Conservation (phyloP, 208 protist genomes). For the Wallacemonas collosoma region DNA sequence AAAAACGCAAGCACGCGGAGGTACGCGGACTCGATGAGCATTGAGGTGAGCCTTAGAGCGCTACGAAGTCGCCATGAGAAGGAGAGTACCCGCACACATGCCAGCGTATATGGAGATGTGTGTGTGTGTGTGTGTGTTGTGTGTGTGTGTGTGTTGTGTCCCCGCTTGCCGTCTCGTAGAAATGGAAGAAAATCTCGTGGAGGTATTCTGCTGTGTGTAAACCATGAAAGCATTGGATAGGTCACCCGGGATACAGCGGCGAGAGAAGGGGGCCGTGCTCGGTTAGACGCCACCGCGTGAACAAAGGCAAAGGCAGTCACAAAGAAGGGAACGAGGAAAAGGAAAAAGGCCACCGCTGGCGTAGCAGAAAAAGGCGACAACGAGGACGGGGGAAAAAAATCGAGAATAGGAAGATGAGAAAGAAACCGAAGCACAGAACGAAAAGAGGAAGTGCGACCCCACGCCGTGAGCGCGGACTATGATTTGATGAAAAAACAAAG, state of each 20-base stretch:
- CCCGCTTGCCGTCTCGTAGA: constrained; percentile 10
- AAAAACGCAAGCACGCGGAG: too few species aligned
- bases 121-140: constrained; percentile 7
- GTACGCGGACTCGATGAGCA: too few species aligned
- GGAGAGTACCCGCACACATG: not conserved
- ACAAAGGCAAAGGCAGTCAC: constrained; percentile 17
- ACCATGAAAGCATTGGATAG: constrained; percentile 8
- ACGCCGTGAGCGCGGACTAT: not conserved
- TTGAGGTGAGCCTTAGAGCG: too few species aligned
- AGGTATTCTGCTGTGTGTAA: constrained; percentile 15
- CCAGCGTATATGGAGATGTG: constrained; percentile 7
- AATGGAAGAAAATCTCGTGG: constrained; percentile 19
- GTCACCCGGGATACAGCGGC: not conserved
- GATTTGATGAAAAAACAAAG: constrained; percentile 7
- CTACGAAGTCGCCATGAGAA: too few species aligned
- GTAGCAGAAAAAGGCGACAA: constrained; percentile 8
- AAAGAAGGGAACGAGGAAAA: constrained; percentile 12
- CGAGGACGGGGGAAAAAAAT: constrained; percentile 3
- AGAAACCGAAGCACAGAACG: constrained; percentile 8
- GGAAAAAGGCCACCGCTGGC: constrained; percentile 12
- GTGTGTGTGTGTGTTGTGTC: not conserved
- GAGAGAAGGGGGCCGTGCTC: not conserved
- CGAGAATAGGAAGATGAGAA: constrained; percentile 3
- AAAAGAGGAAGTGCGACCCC: not conserved
- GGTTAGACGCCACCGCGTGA: constrained; percentile 12